Evolutionary conservation across 2,329 filamentous ascomycete species (phyloP).

Genomic region (Ploettnerulaceae sp.): DNA sequence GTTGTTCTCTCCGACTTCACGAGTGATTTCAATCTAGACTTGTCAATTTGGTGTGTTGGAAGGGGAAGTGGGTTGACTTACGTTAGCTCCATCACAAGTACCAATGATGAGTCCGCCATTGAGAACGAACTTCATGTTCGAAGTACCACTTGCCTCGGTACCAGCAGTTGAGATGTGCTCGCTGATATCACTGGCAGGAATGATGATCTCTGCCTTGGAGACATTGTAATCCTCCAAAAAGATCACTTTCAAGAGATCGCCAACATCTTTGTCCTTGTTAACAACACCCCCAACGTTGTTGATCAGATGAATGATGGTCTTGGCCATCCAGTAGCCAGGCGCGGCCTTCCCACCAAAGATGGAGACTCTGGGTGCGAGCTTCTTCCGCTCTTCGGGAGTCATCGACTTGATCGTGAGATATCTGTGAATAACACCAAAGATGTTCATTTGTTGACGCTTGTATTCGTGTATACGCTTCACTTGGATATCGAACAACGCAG

Average conservation of each 20-base stretch:
- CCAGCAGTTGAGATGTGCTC: conserved; percentile 98
- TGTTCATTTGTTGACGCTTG: conserved; percentile 98
- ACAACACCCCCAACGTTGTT: conserved; percentile 87
- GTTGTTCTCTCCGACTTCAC: conserved; percentile 92
- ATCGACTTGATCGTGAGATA: conserved; percentile 87
- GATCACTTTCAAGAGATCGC: conserved; percentile 92
- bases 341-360: conserved; percentile 98
- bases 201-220: conserved; percentile 97
- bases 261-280: conserved; percentile 88
- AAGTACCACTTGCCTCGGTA: conserved; percentile 84
- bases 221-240: conserved; percentile 99
- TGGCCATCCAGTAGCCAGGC: conserved; percentile 99
- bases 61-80: conserved; percentile 44
- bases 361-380: conserved; percentile 79
- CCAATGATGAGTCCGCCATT: conserved; percentile 97
- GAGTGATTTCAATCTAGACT: conserved; percentile 84
- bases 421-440: conserved; percentile 94
- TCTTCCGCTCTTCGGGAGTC: conserved; percentile 78
- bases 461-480: conserved; percentile 99
- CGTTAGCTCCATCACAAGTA: conserved; percentile 95
- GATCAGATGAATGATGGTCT: conserved; percentile 95
- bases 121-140: conserved; percentile 99
- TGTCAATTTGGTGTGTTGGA: neutral
- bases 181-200: conserved; percentile 89
- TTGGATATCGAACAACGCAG: conserved; percentile 90